Evolutionary conservation across 495 filamentous ascomycete species (phyloP), one percentile per base, ranked within the genome.

Genomic region (Patellaria atrata): DNA sequence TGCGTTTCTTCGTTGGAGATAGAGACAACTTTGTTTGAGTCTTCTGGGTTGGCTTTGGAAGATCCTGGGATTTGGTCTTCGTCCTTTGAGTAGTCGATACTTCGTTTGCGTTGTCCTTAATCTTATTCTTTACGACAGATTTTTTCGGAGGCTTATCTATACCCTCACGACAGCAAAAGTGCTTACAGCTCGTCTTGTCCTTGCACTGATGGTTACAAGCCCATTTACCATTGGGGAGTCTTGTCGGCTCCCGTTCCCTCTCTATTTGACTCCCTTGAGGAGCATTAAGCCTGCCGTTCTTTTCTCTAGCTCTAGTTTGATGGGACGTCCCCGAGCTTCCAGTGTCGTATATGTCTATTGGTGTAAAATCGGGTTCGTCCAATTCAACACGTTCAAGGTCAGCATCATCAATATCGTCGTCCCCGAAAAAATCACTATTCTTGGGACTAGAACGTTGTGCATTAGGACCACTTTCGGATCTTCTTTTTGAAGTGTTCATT

Each of bases 141-240:
- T 59, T 53, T 39, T 76, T 84, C 5, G 77, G 74, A 21, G 72
- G 77, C 35, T 80, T 91, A 21, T 85, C 77, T 4, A 89, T 48
- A 1, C 87, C 87, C 29, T 92, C 81, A n/a, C 70, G 73, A 52
- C 89, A 97, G 47, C 89, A 97, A 22, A 73, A 56, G 47, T 97
- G 89, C 47, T 77, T 81, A 56, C 78, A 83, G 55, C 60, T 72
- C n/a, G 67, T 75, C 41, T 77, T 79, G 40, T 81, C 69, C 22
- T 75, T 82, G 51, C 83, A 97, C 22, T 56, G 62, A 47, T 97
- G 87, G 38, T 85, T 84, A 58, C 87, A 96, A 27, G 67, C 67
- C 76, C 79, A 94, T 47, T 73, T 89, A 1, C 86, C 89, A 55
- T 86, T 94, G 0, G 68, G 58, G 37, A 91, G 68, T 41, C 64